These are phyloP conservation scores for Nematodospora anomalae DNA, from an alignment of 1,139 yeast species.

Conservation along the genomic window DNA sequence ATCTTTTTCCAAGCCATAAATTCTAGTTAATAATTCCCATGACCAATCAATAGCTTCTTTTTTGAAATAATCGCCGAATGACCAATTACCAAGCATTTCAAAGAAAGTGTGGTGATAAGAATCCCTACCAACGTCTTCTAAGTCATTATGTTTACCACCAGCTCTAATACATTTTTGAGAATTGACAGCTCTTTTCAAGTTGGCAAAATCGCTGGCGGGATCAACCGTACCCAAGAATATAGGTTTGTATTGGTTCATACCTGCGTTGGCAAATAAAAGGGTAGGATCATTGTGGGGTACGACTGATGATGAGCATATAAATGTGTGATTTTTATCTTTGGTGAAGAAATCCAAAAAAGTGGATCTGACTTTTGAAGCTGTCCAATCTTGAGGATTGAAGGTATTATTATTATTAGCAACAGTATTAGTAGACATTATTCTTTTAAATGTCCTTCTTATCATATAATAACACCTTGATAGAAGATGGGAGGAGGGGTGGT, in stretches of 20 bases:
- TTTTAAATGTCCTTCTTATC: slow-evolving; percentile 5
- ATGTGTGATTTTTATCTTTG: slow-evolving; percentile 62
- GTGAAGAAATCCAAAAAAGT: slow-evolving; percentile 84
- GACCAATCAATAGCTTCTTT: slow-evolving; percentile 85
- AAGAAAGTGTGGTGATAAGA: slow-evolving; percentile 97
- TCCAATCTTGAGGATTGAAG: slow-evolving; percentile 43
- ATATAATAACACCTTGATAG: slow-evolving; percentile 7
- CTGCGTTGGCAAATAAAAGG: slow-evolving; percentile 92
- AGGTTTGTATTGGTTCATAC: slow-evolving; percentile 98
- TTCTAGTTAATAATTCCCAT: slow-evolving; percentile 87
- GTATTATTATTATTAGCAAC: slow-evolving; percentile 9
- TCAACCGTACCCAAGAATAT: slow-evolving; percentile 96
- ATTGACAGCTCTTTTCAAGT: slow-evolving; percentile 84
- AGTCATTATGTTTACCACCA: slow-evolving; percentile 98
- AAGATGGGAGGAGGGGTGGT: no score
- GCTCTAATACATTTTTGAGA: slow-evolving; percentile 99
- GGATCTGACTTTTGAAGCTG: slow-evolving; percentile 75
- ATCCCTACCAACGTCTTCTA: slow-evolving; percentile 97
- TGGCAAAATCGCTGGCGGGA: slow-evolving; percentile 84
- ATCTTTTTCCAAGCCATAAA: slow-evolving; percentile 73
- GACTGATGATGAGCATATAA: slow-evolving; percentile 90
- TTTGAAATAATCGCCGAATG: slow-evolving; percentile 97
- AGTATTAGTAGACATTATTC: slow-evolving; percentile 14
- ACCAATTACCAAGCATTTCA: slow-evolving; percentile 99
- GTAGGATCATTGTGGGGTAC: slow-evolving; percentile 98